A percentile compares a stretch with the other conserved stretches of the same genome.
Evolutionary conservation across 371 early-diverging fungal genomes (phyloP).

Genomic region (Actinomortierella wolfii): DNA sequence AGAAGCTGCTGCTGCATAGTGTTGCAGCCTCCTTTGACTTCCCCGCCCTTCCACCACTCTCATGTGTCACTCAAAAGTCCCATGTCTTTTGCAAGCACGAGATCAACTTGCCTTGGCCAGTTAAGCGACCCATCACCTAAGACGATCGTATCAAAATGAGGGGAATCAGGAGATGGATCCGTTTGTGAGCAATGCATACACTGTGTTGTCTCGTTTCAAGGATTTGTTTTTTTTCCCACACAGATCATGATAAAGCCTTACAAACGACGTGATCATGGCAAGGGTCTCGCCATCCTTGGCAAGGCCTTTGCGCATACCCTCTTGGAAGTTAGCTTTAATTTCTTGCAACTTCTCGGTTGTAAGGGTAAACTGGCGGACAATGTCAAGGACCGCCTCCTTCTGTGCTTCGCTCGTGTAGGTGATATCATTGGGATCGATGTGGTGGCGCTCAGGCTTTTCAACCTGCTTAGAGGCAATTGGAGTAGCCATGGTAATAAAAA

Average conservation of each 20-base stretch:
- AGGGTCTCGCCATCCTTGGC: slow-evolving; percentile 61
- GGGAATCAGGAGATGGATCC: no score
- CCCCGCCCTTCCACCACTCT: no score
- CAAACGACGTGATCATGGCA: slow-evolving; percentile 83
- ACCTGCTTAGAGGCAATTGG: slow-evolving; percentile 25
- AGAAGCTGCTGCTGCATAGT: no score
- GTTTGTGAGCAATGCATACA: no score
- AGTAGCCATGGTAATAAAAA: slow-evolving; percentile 1
- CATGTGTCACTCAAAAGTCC: no score
- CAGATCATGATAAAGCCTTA: slow-evolving; percentile 13
- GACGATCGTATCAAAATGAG: no score
- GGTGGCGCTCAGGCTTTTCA: slow-evolving; percentile 12
- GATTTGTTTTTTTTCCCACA: no score
- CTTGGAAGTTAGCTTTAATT: slow-evolving; percentile 69
- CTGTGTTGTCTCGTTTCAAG: no score
- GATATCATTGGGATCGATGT: slow-evolving; percentile 11
- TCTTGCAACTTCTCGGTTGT: slow-evolving; percentile 58
- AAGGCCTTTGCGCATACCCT: slow-evolving; percentile 80
- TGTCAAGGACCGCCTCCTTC: slow-evolving; percentile 49
- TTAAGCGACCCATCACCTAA: slow-evolving; percentile 29
- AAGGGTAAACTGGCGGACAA: slow-evolving; percentile 65
- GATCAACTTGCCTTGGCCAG: slow-evolving; percentile 19
- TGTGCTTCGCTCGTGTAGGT: slow-evolving; percentile 38
- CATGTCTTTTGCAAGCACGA: no score
- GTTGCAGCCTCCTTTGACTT: no score